phyloP scores from a whole-genome alignment of 768 basidiomycete species.

The Naganishia vaughanmartiniae region DNA sequence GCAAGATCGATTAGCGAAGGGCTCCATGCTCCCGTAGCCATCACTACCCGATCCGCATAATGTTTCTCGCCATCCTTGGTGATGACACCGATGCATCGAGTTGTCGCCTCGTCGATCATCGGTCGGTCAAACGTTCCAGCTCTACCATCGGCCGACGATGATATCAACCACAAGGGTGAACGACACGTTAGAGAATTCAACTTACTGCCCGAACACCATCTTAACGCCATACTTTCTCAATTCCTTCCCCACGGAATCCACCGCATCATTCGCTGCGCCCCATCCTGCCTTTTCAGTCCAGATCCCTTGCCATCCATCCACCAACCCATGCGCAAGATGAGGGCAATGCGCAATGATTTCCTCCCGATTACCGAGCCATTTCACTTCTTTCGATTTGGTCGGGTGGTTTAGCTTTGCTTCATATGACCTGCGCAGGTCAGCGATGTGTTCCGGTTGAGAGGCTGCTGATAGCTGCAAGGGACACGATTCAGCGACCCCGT shows the following conservation, averaged over 20 bases:
- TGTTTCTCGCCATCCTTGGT: conserved; percentile 42
- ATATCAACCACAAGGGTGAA: not conserved
- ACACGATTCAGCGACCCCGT: not conserved
- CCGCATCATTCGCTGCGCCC: conserved; percentile 47
- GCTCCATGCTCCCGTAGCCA: conserved; percentile 50
- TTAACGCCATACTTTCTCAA: conserved; percentile 41
- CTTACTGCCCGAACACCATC: conserved; percentile 37
- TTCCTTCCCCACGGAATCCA: conserved; percentile 41
- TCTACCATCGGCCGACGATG: conserved; percentile 8
- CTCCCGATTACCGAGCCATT: conserved; percentile 13
- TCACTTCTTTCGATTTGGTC: not conserved
- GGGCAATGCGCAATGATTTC: conserved; percentile 22
- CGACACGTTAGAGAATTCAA: not conserved
- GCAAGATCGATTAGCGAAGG: conserved; percentile 45
- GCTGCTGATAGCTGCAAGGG: conserved; percentile 1
- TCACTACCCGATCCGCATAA: conserved; percentile 44
- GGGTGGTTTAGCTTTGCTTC: conserved; percentile 10
- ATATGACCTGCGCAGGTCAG: conserved; percentile 21
- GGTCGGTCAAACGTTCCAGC: conserved; percentile 43
- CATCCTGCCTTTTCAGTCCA: conserved; percentile 43
- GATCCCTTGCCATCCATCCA: conserved; percentile 46
- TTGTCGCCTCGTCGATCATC: conserved; percentile 34
- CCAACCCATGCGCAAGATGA: conserved; percentile 22
- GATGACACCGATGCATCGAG: conserved; percentile 38
- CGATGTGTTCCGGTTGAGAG: conserved; percentile 11